phyloP scores from a whole-genome alignment of 805 yeast species.

The Ogataea chonburiensis region DNA sequence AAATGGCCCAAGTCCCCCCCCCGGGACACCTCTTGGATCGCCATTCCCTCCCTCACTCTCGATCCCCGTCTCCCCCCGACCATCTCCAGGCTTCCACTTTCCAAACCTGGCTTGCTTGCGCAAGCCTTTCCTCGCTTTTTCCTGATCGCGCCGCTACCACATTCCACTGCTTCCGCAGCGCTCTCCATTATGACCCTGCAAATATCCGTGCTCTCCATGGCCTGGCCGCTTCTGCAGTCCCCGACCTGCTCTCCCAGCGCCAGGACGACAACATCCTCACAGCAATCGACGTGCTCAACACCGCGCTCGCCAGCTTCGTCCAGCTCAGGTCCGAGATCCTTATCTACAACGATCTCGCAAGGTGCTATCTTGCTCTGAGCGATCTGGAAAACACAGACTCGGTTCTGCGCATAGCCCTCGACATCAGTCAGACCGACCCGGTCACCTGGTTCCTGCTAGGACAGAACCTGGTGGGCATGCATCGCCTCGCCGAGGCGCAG shows the following conservation, averaged over 20 bases:
- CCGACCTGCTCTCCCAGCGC: constrained; percentile 5
- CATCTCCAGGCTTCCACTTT: too few species aligned
- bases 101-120: constrained; percentile 46
- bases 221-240: constrained; percentile 40
- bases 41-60: too few species aligned
- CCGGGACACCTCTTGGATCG: too few species aligned
- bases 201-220: constrained; percentile 43
- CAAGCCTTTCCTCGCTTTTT: constrained; percentile 43
- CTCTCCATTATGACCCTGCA: constrained; percentile 41
- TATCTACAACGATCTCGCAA: constrained; percentile 51
- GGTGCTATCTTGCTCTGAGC: constrained; percentile 47
- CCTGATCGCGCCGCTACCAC: constrained; percentile 40
- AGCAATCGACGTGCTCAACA: constrained; percentile 41
- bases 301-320: constrained; percentile 39
- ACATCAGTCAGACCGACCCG: constrained; percentile 34
- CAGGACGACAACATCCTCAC: constrained; percentile 36
- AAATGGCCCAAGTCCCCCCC: background rate
- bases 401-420: constrained; percentile 22
- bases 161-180: constrained; percentile 42
- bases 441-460: constrained; percentile 49
- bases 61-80: constrained; percentile 2
- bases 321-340: constrained; percentile 38
- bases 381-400: constrained; percentile 52
- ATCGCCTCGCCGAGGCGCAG: constrained; percentile 45
- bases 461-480: constrained; percentile 44